These are phyloP conservation scores for Glaciozyma antarctica DNA, from an alignment of 768 basidiomycete species.

Conservation along the genomic window DNA sequence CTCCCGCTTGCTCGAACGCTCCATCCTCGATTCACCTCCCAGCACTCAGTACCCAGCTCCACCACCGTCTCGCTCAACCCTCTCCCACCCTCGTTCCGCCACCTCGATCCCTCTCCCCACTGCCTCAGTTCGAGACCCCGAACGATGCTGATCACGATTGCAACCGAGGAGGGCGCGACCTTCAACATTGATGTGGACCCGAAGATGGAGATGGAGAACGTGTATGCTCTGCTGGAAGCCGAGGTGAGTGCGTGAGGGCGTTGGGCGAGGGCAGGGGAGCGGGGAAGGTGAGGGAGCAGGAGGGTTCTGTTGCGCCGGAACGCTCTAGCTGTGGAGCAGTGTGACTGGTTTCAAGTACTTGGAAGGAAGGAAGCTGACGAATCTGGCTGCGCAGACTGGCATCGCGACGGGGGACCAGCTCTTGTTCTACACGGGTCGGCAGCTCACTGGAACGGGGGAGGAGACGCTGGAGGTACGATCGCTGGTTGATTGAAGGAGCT, in stretches of 20 bases:
- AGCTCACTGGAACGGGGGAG: constrained; percentile 53
- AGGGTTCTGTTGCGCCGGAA: too few relatives aligned
- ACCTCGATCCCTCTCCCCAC: too few relatives aligned
- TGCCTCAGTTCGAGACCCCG: too few relatives aligned
- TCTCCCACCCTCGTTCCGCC: too few relatives aligned
- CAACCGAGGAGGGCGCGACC: constrained; percentile 39
- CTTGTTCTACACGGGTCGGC: constrained; percentile 58
- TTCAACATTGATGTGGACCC: constrained; percentile 68
- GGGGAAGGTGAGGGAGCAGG: background rate
- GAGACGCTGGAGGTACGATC: constrained; percentile 51
- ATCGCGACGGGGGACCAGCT: constrained; percentile 64
- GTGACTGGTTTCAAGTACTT: too few relatives aligned
- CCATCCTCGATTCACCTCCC: too few relatives aligned
- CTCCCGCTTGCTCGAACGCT: too few relatives aligned
- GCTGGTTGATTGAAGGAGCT: background rate
- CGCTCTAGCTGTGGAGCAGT: too few relatives aligned
- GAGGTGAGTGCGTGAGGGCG: constrained; percentile 55
- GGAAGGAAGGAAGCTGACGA: too few relatives aligned
- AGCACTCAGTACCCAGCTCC: too few relatives aligned
- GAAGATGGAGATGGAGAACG: constrained; percentile 81
- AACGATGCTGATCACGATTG: constrained; percentile 37
- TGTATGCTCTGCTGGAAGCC: constrained; percentile 86
- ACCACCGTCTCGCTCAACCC: too few relatives aligned
- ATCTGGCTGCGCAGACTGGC: constrained; percentile 50
- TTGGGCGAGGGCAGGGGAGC: background rate